Evolutionary conservation across 495 filamentous ascomycete species (phyloP).

Genomic region (Talaromyces wortmannii): DNA sequence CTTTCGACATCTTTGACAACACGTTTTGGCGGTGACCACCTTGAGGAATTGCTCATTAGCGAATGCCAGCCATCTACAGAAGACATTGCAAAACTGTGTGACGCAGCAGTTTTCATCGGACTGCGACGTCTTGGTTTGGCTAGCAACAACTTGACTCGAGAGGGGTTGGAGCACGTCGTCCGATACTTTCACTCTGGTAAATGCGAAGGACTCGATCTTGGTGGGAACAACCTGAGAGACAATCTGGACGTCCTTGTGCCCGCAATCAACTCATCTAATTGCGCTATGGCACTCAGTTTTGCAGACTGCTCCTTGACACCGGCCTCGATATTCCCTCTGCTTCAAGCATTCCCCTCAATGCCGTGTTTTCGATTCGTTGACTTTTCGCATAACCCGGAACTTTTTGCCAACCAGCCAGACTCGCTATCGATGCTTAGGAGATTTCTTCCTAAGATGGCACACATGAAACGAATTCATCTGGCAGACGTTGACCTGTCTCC

Average conservation of each 20-base stretch:
- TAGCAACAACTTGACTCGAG: constrained; percentile 65
- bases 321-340: constrained; percentile 60
- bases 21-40: constrained; percentile 63
- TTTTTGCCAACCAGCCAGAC: constrained; percentile 71
- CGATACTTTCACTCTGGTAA: constrained; percentile 63
- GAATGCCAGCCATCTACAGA: constrained; percentile 66
- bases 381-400: constrained; percentile 76
- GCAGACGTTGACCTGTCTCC: constrained; percentile 79
- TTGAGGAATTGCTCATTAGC: constrained; percentile 80
- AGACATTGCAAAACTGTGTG: constrained; percentile 65
- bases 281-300: constrained; percentile 76
- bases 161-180: constrained; percentile 68
- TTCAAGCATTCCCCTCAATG: constrained; percentile 67
- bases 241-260: constrained; percentile 61
- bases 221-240: constrained; percentile 76
- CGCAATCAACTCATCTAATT: constrained; percentile 52
- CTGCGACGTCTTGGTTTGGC: constrained; percentile 74
- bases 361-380: constrained; percentile 83
- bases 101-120: constrained; percentile 67
- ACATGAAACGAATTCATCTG: constrained; percentile 80
- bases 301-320: constrained; percentile 80
- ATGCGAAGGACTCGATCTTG: constrained; percentile 89
- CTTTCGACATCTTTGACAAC: constrained; percentile 70
- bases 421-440: constrained; percentile 70
- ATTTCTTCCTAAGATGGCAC: constrained; percentile 76